A percentile compares a stretch with the other conserved stretches of the same genome.
Evolutionary conservation across 371 early-diverging fungal species (phyloP).

Genomic region (Zopfochytrium polystomum): DNA sequence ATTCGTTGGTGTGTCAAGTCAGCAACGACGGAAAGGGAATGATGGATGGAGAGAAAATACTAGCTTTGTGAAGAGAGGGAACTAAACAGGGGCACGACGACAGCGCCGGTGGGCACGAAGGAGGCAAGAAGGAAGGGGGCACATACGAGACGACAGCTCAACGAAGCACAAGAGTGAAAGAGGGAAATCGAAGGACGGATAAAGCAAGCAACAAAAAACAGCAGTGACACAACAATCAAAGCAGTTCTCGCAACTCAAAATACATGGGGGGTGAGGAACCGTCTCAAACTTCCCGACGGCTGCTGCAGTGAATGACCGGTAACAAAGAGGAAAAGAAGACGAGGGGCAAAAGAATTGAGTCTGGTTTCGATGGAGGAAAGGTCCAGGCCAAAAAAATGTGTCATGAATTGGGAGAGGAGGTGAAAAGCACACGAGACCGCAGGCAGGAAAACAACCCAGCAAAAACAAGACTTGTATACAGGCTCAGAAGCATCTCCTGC

Average conservation of each 20-base stretch:
- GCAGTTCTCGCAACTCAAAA: not conserved
- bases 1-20: too few species aligned
- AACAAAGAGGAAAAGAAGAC: not conserved
- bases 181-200: not conserved
- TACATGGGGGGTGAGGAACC: not conserved
- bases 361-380: not conserved
- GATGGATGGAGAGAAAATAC: too few species aligned
- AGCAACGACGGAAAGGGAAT: too few species aligned
- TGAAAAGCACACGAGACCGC: conserved; percentile 1
- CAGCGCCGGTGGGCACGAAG: too few species aligned
- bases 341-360: not conserved
- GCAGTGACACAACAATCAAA: not conserved
- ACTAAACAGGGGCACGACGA: too few species aligned
- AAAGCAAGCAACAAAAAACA: not conserved
- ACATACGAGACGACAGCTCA: too few species aligned
- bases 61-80: too few species aligned
- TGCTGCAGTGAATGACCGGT: not conserved
- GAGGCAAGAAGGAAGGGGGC: too few species aligned
- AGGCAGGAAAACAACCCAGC: conserved; percentile 15
- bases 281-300: not conserved
- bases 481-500: not conserved
- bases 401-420: not conserved
- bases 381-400: not conserved
- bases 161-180: too few species aligned
- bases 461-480: not conserved